These are phyloP conservation scores for Funneliformis mosseae DNA, from an alignment of 192 early-diverging fungal genomes.

Conservation along the genomic window DNA sequence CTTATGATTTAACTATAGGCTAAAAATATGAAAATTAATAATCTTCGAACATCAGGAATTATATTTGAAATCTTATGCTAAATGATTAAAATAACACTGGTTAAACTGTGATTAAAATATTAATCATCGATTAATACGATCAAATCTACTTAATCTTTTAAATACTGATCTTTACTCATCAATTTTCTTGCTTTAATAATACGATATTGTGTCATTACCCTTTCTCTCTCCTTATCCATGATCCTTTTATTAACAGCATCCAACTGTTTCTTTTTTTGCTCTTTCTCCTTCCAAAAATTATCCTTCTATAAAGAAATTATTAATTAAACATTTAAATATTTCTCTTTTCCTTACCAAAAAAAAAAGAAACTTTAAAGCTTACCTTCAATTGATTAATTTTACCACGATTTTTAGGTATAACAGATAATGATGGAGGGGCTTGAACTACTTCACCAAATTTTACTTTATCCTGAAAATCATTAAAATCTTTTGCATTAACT, in stretches of 20 bases:
- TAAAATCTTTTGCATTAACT: constrained; percentile 19
- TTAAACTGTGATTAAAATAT: too few species aligned
- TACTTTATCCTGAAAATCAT: constrained; percentile 21
- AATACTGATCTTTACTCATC: not conserved
- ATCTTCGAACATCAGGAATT: too few species aligned
- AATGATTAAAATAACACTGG: too few species aligned
- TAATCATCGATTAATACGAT: too few species aligned
- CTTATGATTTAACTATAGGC: too few species aligned
- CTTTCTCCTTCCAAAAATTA: not conserved
- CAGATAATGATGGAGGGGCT: constrained; percentile 22
- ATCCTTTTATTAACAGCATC: constrained; percentile 8
- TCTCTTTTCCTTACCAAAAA: not conserved
- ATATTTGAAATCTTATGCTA: too few species aligned
- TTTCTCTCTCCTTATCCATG: constrained; percentile 2
- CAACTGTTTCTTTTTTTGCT: not conserved
- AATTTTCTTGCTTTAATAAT: constrained; percentile 17
- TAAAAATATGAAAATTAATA: too few species aligned
- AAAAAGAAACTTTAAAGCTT: not conserved
- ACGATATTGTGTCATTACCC: constrained; percentile 18
- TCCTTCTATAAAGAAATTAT: not conserved
- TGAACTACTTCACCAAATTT: constrained; percentile 35
- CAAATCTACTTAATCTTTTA: not conserved
- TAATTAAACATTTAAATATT: not conserved
- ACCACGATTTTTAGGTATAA: constrained; percentile 6
- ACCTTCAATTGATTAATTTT: not conserved